Evolutionary conservation across 371 early-diverging fungal species (phyloP).

Genomic region (Circinella umbellata): DNA sequence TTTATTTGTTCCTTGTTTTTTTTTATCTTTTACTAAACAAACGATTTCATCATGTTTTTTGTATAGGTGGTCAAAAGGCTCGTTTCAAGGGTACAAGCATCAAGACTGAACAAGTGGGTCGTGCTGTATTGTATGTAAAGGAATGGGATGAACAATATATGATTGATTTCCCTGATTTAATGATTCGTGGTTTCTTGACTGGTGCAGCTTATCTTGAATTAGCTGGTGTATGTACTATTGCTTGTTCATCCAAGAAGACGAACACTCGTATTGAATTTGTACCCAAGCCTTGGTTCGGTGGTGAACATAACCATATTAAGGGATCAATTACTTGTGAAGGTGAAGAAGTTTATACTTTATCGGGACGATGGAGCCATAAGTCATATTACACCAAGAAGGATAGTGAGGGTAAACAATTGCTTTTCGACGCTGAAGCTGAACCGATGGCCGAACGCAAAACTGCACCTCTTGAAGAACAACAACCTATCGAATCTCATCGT

Average conservation of each 20-base stretch:
- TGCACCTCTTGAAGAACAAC: slow-evolving; percentile 65
- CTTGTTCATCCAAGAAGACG: slow-evolving; percentile 48
- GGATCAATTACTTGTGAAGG: slow-evolving; percentile 33
- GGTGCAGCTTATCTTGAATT: slow-evolving; percentile 66
- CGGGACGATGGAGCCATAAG: slow-evolving; percentile 71
- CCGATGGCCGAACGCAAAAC: slow-evolving; percentile 59
- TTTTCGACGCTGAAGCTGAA: slow-evolving; percentile 71
- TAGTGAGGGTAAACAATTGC: slow-evolving; percentile 40
- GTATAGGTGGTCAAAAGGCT: slow-evolving; percentile 57
- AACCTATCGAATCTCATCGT: slow-evolving; percentile 69
- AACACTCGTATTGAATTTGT: slow-evolving; percentile 62
- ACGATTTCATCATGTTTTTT: background rate
- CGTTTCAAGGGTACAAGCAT: slow-evolving; percentile 67
- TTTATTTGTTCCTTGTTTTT: background rate
- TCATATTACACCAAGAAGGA: slow-evolving; percentile 50
- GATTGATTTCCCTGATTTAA: slow-evolving; percentile 59
- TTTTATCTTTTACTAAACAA: background rate
- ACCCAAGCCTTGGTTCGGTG: slow-evolving; percentile 59
- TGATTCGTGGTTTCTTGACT: slow-evolving; percentile 61
- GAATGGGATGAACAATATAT: slow-evolving; percentile 57
- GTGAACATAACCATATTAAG: slow-evolving; percentile 56
- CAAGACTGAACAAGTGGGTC: slow-evolving; percentile 64
- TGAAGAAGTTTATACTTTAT: slow-evolving; percentile 36
- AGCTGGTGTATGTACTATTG: slow-evolving; percentile 55
- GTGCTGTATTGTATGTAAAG: slow-evolving; percentile 46